A percentile compares a stretch with the other conserved stretches of the same genome.
These are phyloP conservation scores for Linnemannia exigua DNA, from an alignment of 192 early-diverging fungal species.

Conservation along the genomic window DNA sequence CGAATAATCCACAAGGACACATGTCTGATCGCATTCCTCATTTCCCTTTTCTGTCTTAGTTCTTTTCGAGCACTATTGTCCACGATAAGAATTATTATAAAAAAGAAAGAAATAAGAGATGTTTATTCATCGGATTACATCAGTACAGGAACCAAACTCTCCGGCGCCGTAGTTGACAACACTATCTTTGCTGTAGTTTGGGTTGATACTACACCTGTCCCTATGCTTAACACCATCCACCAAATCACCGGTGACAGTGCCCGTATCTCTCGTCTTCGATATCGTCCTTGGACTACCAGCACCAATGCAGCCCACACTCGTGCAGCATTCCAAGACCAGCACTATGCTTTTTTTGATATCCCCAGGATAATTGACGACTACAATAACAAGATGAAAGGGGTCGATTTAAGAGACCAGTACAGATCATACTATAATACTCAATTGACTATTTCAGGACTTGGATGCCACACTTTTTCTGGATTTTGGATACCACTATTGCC, in stretches of 20 bases:
- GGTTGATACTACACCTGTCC: slow-evolving; percentile 52
- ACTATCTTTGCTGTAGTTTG: slow-evolving; percentile 35
- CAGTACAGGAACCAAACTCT: slow-evolving; percentile 30
- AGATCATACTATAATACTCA: slow-evolving; percentile 34
- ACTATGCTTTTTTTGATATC: slow-evolving; percentile 7
- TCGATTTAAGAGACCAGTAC: slow-evolving; percentile 32
- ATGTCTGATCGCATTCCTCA: no score
- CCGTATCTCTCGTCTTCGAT: slow-evolving; percentile 2
- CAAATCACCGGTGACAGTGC: neutral
- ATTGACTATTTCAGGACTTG: slow-evolving; percentile 16
- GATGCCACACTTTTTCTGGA: slow-evolving; percentile 38
- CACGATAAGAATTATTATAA: no score
- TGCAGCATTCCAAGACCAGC: slow-evolving; percentile 14
- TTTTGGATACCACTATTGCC: slow-evolving; percentile 23
- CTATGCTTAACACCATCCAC: slow-evolving; percentile 56
- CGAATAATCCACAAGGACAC: no score
- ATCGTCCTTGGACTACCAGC: slow-evolving; percentile 30
- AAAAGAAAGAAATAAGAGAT: slow-evolving; percentile 5
- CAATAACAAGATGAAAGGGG: slow-evolving; percentile 42
- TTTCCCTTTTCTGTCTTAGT: no score
- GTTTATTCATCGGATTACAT: no score
- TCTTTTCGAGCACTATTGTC: no score
- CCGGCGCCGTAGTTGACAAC: slow-evolving; percentile 28
- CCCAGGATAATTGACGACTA: slow-evolving; percentile 39
- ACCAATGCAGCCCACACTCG: slow-evolving; percentile 16